Evolutionary conservation across 352 stramenopile species (phyloP).

Genomic region (Phytophthora sojae): DNA sequence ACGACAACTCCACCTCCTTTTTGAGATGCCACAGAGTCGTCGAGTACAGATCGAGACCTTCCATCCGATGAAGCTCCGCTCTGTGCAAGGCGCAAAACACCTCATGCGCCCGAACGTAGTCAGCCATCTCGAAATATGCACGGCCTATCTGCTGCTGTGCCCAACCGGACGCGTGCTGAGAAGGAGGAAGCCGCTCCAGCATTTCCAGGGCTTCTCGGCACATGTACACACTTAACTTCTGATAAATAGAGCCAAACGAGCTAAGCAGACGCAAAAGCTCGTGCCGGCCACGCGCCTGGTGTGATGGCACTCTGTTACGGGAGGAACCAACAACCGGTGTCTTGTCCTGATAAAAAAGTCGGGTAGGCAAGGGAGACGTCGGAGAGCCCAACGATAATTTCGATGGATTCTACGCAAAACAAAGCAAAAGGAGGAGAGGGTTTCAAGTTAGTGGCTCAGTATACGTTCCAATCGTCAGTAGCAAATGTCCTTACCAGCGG

Average conservation of each 20-base stretch:
- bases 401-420: slow-evolving; percentile 27
- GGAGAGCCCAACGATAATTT: slow-evolving; percentile 29
- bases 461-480: not conserved
- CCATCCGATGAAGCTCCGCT: slow-evolving; percentile 93
- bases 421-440: slow-evolving; percentile 2
- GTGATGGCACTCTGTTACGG: slow-evolving; percentile 9
- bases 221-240: slow-evolving; percentile 77
- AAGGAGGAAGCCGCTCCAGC: slow-evolving; percentile 82
- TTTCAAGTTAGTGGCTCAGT: slow-evolving; percentile 9
- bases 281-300: slow-evolving; percentile 33
- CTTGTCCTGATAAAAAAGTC: slow-evolving; percentile 28
- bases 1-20: slow-evolving; percentile 97
- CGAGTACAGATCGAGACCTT: slow-evolving; percentile 95
- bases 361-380: slow-evolving; percentile 26
- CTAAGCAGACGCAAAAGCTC: slow-evolving; percentile 63
- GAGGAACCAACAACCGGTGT: slow-evolving; percentile 17
- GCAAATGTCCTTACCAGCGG: slow-evolving; percentile 44
- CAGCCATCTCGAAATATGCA: slow-evolving; percentile 95
- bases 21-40: slow-evolving; percentile 98
- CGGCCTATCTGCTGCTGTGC: slow-evolving; percentile 94
- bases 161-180: slow-evolving; percentile 94
- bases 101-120: slow-evolving; percentile 93
- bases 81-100: slow-evolving; percentile 92
- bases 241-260: slow-evolving; percentile 81
- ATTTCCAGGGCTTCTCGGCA: slow-evolving; percentile 90